Evolutionary conservation across 169 alveolate species (phyloP).

Genomic region (Cryptosporidium sp.): DNA sequence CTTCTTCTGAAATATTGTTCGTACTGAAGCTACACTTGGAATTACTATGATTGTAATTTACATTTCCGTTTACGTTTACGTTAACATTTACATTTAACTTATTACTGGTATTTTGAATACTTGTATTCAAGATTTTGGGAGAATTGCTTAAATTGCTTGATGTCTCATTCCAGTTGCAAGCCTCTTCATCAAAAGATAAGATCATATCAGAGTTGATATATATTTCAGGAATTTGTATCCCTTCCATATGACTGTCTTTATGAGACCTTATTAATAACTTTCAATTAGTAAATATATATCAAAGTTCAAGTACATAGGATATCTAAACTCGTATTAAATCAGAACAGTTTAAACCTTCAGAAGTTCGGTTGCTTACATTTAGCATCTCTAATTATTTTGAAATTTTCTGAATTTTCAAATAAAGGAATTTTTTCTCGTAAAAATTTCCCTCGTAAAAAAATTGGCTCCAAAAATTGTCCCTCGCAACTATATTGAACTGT

Average conservation of each 20-base stretch:
- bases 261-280: constrained; percentile 5
- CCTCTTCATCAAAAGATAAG: constrained; percentile 60
- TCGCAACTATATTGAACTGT: background rate
- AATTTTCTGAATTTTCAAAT: background rate
- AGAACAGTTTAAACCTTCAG: background rate
- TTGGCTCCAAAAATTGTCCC: constrained; percentile 76
- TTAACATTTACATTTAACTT: constrained; percentile 57
- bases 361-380: background rate
- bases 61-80: constrained; percentile 60
- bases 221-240: constrained; percentile 65
- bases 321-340: background rate
- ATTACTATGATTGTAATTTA: constrained; percentile 28
- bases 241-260: constrained; percentile 48
- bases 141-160: background rate
- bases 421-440: background rate
- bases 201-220: constrained; percentile 74
- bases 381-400: constrained; percentile 4
- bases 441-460: constrained; percentile 31
- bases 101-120: constrained; percentile 38
- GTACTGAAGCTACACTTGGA: constrained; percentile 9
- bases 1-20: constrained; percentile 16
- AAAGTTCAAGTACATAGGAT: constrained; percentile 2
- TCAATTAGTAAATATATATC: background rate
- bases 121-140: constrained; percentile 26
- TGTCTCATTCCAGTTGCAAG: constrained; percentile 40